Evolutionary conservation across 1,139 yeast genomes (phyloP).

Genomic region (Blastobotrys indianensis): DNA sequence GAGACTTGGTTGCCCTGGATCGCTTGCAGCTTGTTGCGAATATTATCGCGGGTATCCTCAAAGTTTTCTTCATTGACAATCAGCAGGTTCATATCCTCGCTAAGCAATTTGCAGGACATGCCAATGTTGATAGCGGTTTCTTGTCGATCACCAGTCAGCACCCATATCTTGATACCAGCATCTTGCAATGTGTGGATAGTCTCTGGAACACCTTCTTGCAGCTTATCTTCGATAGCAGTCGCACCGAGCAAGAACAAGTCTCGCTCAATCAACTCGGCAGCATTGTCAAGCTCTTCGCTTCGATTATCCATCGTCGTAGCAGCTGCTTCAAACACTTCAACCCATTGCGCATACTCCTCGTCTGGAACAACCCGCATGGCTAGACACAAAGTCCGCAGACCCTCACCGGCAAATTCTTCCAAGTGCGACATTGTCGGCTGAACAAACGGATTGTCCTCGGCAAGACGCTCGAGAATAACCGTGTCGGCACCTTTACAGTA

Average conservation of each 20-base stretch:
- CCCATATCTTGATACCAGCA: constrained; percentile 98
- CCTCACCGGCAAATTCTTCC: constrained; percentile 96
- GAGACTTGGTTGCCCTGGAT: constrained; percentile 49
- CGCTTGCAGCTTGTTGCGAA: constrained; percentile 71
- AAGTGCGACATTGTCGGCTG: constrained; percentile 78
- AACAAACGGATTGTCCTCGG: constrained; percentile 70
- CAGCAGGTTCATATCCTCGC: constrained; percentile 93
- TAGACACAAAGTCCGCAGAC: constrained; percentile 88
- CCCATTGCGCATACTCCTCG: constrained; percentile 67
- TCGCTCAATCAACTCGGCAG: constrained; percentile 76
- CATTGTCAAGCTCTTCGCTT: constrained; percentile 70
- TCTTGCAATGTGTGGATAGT: constrained; percentile 90
- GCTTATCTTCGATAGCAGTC: constrained; percentile 95
- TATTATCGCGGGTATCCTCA: constrained; percentile 65
- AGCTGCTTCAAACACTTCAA: constrained; percentile 61
- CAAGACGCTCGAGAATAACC: constrained; percentile 80
- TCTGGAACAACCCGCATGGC: constrained; percentile 80
- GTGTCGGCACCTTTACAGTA: constrained; percentile 98
- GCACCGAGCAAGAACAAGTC: constrained; percentile 84
- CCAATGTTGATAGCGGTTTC: constrained; percentile 99
- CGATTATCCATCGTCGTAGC: constrained; percentile 76
- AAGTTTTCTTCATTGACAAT: constrained; percentile 81
- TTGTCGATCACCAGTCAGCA: constrained; percentile 94
- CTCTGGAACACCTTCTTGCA: constrained; percentile 98
- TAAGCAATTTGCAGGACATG: constrained; percentile 88